Evolutionary conservation across 352 stramenopile genomes (phyloP).

Genomic region (Globisporangium cystogenes): DNA sequence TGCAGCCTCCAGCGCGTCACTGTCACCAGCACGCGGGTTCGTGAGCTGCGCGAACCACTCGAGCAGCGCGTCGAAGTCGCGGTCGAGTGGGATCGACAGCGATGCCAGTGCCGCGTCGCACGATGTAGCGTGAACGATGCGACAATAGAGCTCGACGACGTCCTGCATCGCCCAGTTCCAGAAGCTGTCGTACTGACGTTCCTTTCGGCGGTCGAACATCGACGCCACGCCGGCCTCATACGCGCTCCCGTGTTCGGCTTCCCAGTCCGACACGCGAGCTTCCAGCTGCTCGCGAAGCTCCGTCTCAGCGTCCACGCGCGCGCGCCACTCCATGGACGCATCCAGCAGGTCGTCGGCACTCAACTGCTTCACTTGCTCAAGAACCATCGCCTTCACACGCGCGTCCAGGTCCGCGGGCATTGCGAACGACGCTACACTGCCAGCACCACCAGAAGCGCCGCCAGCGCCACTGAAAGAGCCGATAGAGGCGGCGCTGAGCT

Average conservation of each 20-base stretch:
- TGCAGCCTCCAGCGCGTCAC: constrained; percentile 31
- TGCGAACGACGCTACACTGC: neutral
- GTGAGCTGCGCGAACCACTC: constrained; percentile 48
- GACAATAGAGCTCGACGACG: constrained; percentile 56
- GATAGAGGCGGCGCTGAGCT: constrained; percentile 29
- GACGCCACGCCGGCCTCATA: constrained; percentile 47
- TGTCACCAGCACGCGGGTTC: constrained; percentile 17
- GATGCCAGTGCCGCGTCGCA: constrained; percentile 11
- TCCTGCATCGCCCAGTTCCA: constrained; percentile 83
- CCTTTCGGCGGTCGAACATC: constrained; percentile 68
- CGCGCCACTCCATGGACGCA: constrained; percentile 44
- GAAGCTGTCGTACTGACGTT: constrained; percentile 72
- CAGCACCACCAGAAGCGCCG: constrained; percentile 11
- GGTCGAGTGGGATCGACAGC: constrained; percentile 18
- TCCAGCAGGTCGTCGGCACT: constrained; percentile 38
- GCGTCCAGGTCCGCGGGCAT: constrained; percentile 40
- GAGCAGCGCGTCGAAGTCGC: constrained; percentile 47
- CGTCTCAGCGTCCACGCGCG: constrained; percentile 43
- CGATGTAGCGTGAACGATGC: constrained; percentile 25
- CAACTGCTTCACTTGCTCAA: constrained; percentile 42
- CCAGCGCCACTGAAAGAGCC: constrained; percentile 6
- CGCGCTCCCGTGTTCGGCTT: constrained; percentile 50
- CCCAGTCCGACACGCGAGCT: constrained; percentile 36
- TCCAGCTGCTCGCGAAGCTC: constrained; percentile 54
- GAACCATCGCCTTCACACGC: constrained; percentile 50